Evolutionary conservation across 768 basidiomycete genomes (phyloP).

Genomic region (Serendipita sp.): DNA sequence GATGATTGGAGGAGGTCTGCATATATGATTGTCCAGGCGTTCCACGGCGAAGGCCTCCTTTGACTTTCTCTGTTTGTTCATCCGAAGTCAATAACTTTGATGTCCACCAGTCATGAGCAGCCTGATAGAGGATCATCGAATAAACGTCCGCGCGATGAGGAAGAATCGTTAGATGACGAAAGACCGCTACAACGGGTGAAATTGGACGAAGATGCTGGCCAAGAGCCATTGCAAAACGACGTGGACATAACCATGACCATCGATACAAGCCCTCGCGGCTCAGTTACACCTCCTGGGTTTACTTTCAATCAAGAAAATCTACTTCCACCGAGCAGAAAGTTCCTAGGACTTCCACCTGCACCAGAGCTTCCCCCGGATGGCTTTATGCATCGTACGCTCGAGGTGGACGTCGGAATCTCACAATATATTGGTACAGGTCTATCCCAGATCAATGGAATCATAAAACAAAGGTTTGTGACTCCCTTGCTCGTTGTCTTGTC

Average conservation of each 20-base stretch:
- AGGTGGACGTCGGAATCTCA: constrained; percentile 79
- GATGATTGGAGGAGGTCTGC: not conserved
- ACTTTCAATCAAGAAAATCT: constrained; percentile 12
- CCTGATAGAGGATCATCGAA: not conserved
- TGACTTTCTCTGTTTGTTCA: not conserved
- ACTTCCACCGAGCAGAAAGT: constrained; percentile 43
- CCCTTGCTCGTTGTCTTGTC: not conserved
- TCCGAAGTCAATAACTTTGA: not conserved
- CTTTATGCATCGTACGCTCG: constrained; percentile 40
- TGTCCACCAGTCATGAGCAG: not conserved
- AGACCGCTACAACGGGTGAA: constrained; percentile 26
- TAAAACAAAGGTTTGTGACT: constrained; percentile 73
- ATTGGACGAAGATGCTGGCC: constrained; percentile 15
- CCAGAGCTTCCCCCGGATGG: constrained; percentile 24
- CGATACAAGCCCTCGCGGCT: not conserved
- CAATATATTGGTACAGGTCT: constrained; percentile 62
- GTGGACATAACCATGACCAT: not conserved
- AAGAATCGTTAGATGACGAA: constrained; percentile 6
- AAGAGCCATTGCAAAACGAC: not conserved
- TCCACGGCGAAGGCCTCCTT: not conserved
- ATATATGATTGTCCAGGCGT: not conserved
- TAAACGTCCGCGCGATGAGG: not conserved
- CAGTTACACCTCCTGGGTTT: not conserved
- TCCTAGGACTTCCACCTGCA: constrained; percentile 7
- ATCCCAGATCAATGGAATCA: constrained; percentile 72